Base-by-base conservation (phyloP, 2,329 filamentous ascomycete species). In the Mycosphaerella arachidis region DNA sequence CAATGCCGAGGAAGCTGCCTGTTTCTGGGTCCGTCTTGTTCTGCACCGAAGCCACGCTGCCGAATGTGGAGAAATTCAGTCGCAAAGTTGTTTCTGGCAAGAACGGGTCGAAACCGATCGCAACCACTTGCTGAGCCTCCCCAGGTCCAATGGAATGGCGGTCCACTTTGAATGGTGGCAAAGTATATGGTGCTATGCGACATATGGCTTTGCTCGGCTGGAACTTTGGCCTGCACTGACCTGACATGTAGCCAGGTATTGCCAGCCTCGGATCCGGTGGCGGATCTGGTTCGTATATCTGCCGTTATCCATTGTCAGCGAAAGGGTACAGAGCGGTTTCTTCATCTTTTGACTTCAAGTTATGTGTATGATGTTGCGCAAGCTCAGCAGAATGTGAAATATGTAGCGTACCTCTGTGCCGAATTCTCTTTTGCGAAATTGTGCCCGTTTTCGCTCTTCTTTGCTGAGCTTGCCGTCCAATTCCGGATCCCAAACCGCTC, bases 21-120 rank as follows among this genome's bases (percentile, higher is more conserved):
- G 92, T 97, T 59, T 92, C 88, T 8, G 94, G 94, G 74, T 99
- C 92, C 70, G 95, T 93, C 73, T 95, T 93, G 72, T 97, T 97
- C 71, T 91, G 92, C 68, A 95, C 89, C 71, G 92, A 89, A 48
- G 89, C 88, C 64, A 99, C 92, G 60, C 96, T 91, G 56, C 92
- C 92, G 76, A 89, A 96, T 3, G 84, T 85, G 18, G 87, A 85
- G 72, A 96, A 95, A 56, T 90, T 84, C 50, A 88, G 85, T 18
- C 84, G 85, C 54, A 96, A 83, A 9, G 65, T 71, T 57, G 86
- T 84, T 68, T 96, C 90, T 12, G 91, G 85, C 45, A 90, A 88
- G 65, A 97, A 79, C 6, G 93, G 92, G 74, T 97, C 94, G 73
- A 97, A 97, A n/a, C 92, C 91, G n/a, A 87, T 92, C 20, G 97